phyloP scores from a whole-genome alignment of 352 stramenopile species.

The Phytopythium chamaehyphon region DNA sequence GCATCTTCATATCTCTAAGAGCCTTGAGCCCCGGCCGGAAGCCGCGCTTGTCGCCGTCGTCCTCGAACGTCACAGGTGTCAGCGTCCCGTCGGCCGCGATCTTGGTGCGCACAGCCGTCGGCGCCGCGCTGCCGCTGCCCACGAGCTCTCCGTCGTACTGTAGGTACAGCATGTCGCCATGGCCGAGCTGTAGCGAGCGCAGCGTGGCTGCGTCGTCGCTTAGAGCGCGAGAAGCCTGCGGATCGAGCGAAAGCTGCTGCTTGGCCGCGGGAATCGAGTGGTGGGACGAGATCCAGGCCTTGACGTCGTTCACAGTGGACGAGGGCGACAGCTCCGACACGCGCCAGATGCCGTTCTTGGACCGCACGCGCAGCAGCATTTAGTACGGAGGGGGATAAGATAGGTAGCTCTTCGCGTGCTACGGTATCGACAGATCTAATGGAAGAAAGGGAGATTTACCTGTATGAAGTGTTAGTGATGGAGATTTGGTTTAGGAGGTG shows the following conservation, averaged over 20 bases:
- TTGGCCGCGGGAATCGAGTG: slow-evolving; percentile 49
- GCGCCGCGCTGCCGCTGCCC: slow-evolving; percentile 25
- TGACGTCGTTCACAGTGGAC: slow-evolving; percentile 69
- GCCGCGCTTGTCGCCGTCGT: slow-evolving; percentile 69
- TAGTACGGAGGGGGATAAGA: background rate
- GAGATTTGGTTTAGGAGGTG: no score
- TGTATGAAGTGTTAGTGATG: no score
- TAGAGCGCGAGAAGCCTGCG: slow-evolving; percentile 26
- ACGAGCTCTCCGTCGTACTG: slow-evolving; percentile 72
- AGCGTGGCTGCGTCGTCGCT: slow-evolving; percentile 54
- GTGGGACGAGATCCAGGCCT: slow-evolving; percentile 70
- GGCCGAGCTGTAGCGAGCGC: slow-evolving; percentile 44
- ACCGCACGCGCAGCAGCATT: slow-evolving; percentile 84
- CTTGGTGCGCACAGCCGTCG: slow-evolving; percentile 43
- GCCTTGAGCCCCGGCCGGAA: slow-evolving; percentile 96
- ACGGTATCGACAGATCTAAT: no score
- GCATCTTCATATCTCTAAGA: slow-evolving; percentile 98
- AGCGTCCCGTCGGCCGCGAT: slow-evolving; percentile 80
- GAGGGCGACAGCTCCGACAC: slow-evolving; percentile 53
- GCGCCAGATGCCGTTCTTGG: slow-evolving; percentile 87
- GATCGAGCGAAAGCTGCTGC: slow-evolving; percentile 60
- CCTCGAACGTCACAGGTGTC: slow-evolving; percentile 73
- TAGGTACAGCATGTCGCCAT: slow-evolving; percentile 82
- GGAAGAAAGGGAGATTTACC: no score
- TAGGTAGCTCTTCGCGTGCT: no score